Conservation (phyloP, 352 stramenopile species). For the Globisporangium solare region DNA sequence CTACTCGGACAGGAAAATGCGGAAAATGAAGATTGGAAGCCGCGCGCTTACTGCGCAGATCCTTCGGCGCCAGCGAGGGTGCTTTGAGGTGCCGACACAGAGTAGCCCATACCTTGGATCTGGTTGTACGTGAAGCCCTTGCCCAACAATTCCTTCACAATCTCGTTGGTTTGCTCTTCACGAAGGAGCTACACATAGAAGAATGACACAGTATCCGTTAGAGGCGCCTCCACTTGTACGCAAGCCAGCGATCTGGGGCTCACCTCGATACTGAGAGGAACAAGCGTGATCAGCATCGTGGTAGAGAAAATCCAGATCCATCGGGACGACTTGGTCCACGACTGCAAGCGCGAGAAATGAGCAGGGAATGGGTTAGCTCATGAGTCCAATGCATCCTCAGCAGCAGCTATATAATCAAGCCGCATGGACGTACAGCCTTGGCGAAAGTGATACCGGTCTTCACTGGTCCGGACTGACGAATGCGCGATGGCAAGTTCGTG, state of each 20-base stretch:
- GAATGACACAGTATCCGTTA: slow-evolving; percentile 1
- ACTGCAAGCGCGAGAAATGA: slow-evolving; percentile 22
- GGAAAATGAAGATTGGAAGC: not conserved
- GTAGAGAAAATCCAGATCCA: slow-evolving; percentile 83
- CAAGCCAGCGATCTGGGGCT: slow-evolving; percentile 1
- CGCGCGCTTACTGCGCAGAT: slow-evolving; percentile 34
- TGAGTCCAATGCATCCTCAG: not conserved
- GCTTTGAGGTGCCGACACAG: slow-evolving; percentile 59
- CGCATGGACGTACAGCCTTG: slow-evolving; percentile 28
- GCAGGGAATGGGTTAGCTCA: too few relatives aligned
- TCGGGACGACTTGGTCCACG: slow-evolving; percentile 51
- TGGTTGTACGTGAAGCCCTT: slow-evolving; percentile 84
- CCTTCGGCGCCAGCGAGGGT: slow-evolving; percentile 40
- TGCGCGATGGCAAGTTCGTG: slow-evolving; percentile 61
- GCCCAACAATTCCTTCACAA: slow-evolving; percentile 74
- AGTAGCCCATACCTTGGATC: slow-evolving; percentile 84
- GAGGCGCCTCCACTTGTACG: not conserved
- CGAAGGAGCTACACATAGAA: slow-evolving; percentile 47
- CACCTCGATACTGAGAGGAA: slow-evolving; percentile 85
- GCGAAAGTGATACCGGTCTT: slow-evolving; percentile 58
- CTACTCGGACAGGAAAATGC: not conserved
- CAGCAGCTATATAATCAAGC: not conserved
- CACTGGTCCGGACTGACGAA: slow-evolving; percentile 57
- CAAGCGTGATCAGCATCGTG: slow-evolving; percentile 79
- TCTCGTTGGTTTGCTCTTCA: slow-evolving; percentile 82